A percentile compares a stretch with the other conserved stretches of the same genome.
Conservation (phyloP, 2,329 filamentous ascomycete species). For the Arthrobotrys sinensis region DNA sequence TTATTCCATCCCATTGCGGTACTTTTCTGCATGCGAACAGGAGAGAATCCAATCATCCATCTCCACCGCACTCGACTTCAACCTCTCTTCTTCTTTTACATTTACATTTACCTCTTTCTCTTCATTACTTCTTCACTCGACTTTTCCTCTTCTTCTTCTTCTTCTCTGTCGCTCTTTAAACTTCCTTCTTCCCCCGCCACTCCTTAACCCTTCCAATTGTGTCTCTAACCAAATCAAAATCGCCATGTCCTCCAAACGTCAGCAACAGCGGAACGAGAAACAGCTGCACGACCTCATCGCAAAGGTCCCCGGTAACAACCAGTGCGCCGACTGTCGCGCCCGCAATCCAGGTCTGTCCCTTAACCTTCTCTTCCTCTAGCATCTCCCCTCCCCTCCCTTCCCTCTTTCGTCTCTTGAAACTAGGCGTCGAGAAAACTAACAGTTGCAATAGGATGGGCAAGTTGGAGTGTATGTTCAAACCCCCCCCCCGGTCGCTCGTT, state of each 20-base stretch:
- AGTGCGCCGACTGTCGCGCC: conserved; percentile 92
- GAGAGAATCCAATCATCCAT: conserved; percentile 31
- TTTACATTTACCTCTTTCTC: no score
- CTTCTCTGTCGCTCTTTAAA: conserved; percentile 17
- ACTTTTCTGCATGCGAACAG: conserved; percentile 52
- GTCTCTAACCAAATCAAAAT: conserved; percentile 24
- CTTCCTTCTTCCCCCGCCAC: conserved; percentile 3
- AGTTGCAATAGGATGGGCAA: conserved; percentile 82
- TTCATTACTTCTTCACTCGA: conserved; percentile 13
- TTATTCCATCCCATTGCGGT: conserved; percentile 13
- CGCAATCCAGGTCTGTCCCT: conserved; percentile 83
- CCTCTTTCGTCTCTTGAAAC: conserved; percentile 23
- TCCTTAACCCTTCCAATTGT: conserved; percentile 65
- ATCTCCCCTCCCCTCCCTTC: neutral
- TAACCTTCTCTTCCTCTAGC: neutral
- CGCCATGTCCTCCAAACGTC: conserved; percentile 76
- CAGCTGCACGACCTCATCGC: conserved; percentile 90
- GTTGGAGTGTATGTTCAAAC: conserved; percentile 84
- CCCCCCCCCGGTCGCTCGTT: conserved; percentile 22
- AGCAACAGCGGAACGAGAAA: conserved; percentile 97
- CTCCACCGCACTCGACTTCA: conserved; percentile 8
- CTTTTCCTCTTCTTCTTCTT: conserved; percentile 14
- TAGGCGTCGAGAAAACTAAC: conserved; percentile 3
- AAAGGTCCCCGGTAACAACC: conserved; percentile 86
- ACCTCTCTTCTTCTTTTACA: conserved; percentile 5